Evolutionary conservation across 2,329 filamentous ascomycete species (phyloP).

Genomic region (Fusarium metavorans): DNA sequence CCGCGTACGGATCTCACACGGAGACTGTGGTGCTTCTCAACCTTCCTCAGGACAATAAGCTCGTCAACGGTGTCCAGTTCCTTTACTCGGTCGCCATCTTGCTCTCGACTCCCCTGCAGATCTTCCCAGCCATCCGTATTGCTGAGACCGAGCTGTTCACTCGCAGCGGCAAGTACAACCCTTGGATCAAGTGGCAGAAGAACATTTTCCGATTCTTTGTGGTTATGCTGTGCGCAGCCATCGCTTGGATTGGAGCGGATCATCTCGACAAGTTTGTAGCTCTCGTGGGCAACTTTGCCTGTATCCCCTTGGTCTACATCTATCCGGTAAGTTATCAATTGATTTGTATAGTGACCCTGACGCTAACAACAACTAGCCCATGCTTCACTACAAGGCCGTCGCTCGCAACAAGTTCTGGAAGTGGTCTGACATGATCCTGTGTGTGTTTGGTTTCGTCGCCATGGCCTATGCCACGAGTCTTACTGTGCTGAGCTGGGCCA

Average conservation of each 20-base stretch:
- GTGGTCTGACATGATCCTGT: conserved; percentile 78
- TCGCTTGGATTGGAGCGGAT: conserved; percentile 93
- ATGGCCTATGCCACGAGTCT: conserved; percentile 94
- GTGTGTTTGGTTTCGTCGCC: conserved; percentile 84
- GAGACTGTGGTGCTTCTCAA: conserved; percentile 98
- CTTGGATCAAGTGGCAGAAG: conserved; percentile 99
- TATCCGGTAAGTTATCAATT: conserved; percentile 81
- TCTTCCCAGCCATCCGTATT: conserved; percentile 98
- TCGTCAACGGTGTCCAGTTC: conserved; percentile 96
- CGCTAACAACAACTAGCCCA: conserved; percentile 71
- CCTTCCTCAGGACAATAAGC: conserved; percentile 92
- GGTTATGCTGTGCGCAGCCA: conserved; percentile 84
- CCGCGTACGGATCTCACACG: conserved; percentile 93
- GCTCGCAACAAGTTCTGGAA: conserved; percentile 77
- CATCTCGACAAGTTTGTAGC: conserved; percentile 98
- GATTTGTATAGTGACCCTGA: background rate
- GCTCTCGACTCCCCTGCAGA: conserved; percentile 92
- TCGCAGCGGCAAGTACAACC: conserved; percentile 95
- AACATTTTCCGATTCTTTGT: conserved; percentile 96
- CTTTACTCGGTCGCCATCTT: conserved; percentile 98
- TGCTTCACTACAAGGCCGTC: conserved; percentile 88
- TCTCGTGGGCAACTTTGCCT: conserved; percentile 96
- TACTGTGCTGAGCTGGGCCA: conserved; percentile 89
- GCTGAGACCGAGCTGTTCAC: conserved; percentile 95
- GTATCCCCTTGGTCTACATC: conserved; percentile 95